Conservation (phyloP, 352 stramenopile genomes). For the Phytophthora melonis region DNA sequence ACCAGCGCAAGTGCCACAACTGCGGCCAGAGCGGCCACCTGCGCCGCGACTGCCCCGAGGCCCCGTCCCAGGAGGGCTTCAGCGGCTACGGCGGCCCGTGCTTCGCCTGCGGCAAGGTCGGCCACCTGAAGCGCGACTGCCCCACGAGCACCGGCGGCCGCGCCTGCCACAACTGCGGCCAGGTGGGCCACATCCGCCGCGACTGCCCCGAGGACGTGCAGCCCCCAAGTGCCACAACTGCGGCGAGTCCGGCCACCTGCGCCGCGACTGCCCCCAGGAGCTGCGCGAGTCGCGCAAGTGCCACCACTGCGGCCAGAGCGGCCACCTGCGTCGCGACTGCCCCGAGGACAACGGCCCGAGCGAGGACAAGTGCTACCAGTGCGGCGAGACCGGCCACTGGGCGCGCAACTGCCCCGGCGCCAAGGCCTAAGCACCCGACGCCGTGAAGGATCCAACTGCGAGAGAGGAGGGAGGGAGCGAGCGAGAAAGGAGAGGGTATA, state of each 20-base stretch:
- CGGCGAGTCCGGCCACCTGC: conserved; percentile 71
- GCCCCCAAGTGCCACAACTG: conserved; percentile 87
- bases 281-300: conserved; percentile 76
- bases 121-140: conserved; percentile 88
- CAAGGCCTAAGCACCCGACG: conserved; percentile 51
- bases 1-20: conserved; percentile 84
- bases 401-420: conserved; percentile 77
- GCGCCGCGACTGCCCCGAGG: conserved; percentile 79
- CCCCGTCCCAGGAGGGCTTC: conserved; percentile 52
- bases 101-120: conserved; percentile 82
- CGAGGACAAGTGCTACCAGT: conserved; percentile 88
- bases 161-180: conserved; percentile 87
- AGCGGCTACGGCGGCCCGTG: conserved; percentile 58
- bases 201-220: conserved; percentile 80
- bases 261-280: conserved; percentile 78
- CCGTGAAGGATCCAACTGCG: conserved; percentile 37
- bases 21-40: conserved; percentile 81
- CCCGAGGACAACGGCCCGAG: conserved; percentile 74
- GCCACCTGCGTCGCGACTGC: conserved; percentile 83
- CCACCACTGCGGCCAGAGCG: conserved; percentile 75
- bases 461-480: conserved; percentile 53
- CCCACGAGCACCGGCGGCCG: conserved; percentile 56
- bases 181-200: conserved; percentile 78
- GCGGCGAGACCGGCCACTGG: conserved; percentile 80
- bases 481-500: conserved; percentile 57